phyloP scores from a whole-genome alignment of 208 protist genomes.

The Wallacemonas rigidus region DNA sequence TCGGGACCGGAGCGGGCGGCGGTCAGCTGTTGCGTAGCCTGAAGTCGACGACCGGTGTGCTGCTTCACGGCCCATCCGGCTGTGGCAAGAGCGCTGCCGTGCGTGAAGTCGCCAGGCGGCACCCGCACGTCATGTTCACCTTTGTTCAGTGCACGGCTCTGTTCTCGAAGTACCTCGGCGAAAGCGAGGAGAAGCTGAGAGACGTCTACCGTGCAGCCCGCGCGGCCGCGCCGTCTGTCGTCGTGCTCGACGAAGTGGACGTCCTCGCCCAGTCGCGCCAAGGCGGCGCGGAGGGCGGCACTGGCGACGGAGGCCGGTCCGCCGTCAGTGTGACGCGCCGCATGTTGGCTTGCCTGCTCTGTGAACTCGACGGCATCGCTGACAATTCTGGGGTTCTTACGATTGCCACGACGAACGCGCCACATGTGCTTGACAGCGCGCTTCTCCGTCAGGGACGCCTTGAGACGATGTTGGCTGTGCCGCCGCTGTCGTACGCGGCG shows the following conservation, averaged over 20 bases:
- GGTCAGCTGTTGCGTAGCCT: constrained; percentile 37
- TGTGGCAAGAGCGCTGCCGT: constrained; percentile 79
- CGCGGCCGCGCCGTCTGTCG: constrained; percentile 62
- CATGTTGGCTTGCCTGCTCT: constrained; percentile 96
- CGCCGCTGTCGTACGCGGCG: constrained; percentile 50
- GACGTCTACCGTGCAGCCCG: constrained; percentile 72
- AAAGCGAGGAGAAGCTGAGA: constrained; percentile 86
- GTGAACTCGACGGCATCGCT: constrained; percentile 97
- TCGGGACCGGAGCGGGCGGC: neutral
- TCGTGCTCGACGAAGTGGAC: constrained; percentile 88
- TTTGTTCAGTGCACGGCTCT: constrained; percentile 76
- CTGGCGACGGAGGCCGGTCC: constrained; percentile 16
- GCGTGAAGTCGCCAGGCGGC: constrained; percentile 32
- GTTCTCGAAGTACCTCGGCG: constrained; percentile 90
- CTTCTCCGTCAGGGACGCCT: constrained; percentile 96
- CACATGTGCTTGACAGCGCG: constrained; percentile 91
- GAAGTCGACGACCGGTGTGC: constrained; percentile 66
- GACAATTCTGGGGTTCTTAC: constrained; percentile 90
- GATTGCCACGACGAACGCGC: constrained; percentile 83
- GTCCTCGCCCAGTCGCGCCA: constrained; percentile 73
- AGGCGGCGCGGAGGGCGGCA: constrained; percentile 23
- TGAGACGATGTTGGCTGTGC: constrained; percentile 75
- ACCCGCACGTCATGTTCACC: constrained; percentile 52
- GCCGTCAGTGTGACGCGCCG: constrained; percentile 68
- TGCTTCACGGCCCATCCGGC: constrained; percentile 83